Evolutionary conservation across 2,329 filamentous ascomycete species (phyloP), one percentile per base, ranked within the genome.

Genomic region (Westerdykella aurantiaca): DNA sequence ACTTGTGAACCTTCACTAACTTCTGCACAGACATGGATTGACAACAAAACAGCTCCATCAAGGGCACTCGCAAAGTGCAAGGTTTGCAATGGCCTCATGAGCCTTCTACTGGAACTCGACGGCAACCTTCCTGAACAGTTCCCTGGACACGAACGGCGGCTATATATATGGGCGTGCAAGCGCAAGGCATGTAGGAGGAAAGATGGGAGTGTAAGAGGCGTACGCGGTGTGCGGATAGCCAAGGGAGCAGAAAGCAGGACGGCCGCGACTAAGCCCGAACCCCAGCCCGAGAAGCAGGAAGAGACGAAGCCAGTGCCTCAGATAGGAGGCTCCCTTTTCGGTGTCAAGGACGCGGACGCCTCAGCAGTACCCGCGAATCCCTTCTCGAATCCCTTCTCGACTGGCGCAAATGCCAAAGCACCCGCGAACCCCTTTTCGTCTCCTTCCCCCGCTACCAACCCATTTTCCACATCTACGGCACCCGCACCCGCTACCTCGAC

Each of bases 91-190:
- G 79, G 82, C 41, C 70, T 88, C 41, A 88, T 96, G 80, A 83
- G 81, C 1, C 77, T 97, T 10, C 79, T 98, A 3, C 78, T 98
- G 38, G 89, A 98, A 68, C 78, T 98, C 22, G 88, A 98, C 68
- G 90, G 82, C 57, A 89, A 96, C 63, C 77, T 97, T 3, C 90
- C 89, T 12, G 85, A 91, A 43, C 78, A 81, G 39, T 96, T 95
- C 60, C 86, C 89, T 1, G 82, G 83, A 44, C 88, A 97, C 68
- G 88, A 96, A 60, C 78, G 93, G 54, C 81, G 91, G 49, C 66
- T 98, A 14, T 97, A 96, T 61, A 75, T 98, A 11, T 89, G 95
- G 66, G 80, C 80, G 14, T 98, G 93, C 67, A 79, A 82, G 46
- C 78, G 80, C 52, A 87, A 86, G 65, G 74, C 80, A 10, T 98